Percentiles rank a stretch among this genome's conserved stretches.
Conservation (phyloP, 352 stramenopile species). For the Pythium brachiatum region DNA sequence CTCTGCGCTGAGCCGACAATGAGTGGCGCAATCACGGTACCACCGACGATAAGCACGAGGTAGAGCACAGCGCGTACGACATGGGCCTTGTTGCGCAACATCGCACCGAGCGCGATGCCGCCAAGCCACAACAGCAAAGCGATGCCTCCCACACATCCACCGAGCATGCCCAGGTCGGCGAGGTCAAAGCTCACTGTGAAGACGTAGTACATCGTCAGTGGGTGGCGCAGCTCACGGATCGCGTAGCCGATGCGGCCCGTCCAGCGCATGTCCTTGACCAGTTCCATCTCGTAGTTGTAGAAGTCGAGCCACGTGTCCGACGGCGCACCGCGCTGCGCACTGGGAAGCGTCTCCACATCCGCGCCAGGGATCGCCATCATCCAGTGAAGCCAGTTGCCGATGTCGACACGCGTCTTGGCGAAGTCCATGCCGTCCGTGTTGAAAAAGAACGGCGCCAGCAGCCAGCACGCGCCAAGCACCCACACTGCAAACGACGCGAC, state of each 20-base stretch:
- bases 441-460: constrained; percentile 84
- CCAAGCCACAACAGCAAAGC: constrained; percentile 65
- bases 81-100: constrained; percentile 62
- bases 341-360: constrained; percentile 45
- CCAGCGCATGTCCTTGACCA: constrained; percentile 62
- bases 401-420: constrained; percentile 79
- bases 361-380: constrained; percentile 64
- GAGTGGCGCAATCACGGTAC: constrained; percentile 54
- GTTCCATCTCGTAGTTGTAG: constrained; percentile 69
- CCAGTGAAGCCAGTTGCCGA: constrained; percentile 80
- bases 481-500: constrained; percentile 88
- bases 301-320: constrained; percentile 79
- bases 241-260: constrained; percentile 67
- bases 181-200: constrained; percentile 75
- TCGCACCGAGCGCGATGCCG: constrained; percentile 40
- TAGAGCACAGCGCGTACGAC: constrained; percentile 62
- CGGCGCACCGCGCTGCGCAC: constrained; percentile 25
- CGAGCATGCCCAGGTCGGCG: constrained; percentile 58
- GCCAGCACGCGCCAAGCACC: constrained; percentile 76
- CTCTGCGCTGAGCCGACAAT: constrained; percentile 54
- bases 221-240: constrained; percentile 72
- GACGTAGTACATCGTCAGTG: constrained; percentile 82
- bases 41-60: constrained; percentile 60
- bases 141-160: constrained; percentile 59
- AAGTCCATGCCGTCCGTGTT: constrained; percentile 88